Evolutionary conservation across 106 monocot genomes (phyloP).

Genomic region (Phalaenopsis equestris): DNA sequence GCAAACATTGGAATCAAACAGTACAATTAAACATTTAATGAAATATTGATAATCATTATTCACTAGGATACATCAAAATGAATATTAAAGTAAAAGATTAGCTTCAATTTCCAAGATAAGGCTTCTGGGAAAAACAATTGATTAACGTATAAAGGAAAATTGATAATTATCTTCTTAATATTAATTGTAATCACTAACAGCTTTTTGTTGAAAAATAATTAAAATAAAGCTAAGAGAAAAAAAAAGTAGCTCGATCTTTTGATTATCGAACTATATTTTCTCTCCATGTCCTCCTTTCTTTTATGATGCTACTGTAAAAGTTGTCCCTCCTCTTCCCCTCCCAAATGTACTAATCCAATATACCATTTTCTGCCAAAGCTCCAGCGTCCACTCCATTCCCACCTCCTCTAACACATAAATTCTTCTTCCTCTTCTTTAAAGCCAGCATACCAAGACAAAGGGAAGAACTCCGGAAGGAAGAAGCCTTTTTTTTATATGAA

Average conservation of each 20-base stretch:
- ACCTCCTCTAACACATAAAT: too few species aligned
- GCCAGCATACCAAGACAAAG: too few species aligned
- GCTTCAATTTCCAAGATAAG: neutral
- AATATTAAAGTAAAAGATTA: neutral
- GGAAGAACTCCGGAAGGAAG: too few species aligned
- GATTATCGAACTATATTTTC: neutral
- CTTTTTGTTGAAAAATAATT: neutral
- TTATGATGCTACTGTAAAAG: neutral
- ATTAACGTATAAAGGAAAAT: too few species aligned
- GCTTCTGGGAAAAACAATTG: neutral
- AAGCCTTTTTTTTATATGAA: too few species aligned
- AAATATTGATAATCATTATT: neutral
- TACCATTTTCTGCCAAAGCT: too few species aligned
- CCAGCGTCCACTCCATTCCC: neutral
- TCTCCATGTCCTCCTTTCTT: neutral
- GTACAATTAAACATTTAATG: slow-evolving; percentile 1
- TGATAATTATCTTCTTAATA: too few species aligned
- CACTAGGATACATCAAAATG: neutral
- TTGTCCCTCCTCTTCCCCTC: too few species aligned
- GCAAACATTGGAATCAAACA: neutral
- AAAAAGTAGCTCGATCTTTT: neutral
- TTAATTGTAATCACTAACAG: neutral
- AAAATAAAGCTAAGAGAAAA: neutral
- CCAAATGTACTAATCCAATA: too few species aligned
- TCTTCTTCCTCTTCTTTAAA: too few species aligned